phyloP scores from a whole-genome alignment of 345 rosid genomes.

The Lagerstroemia speciosa region DNA sequence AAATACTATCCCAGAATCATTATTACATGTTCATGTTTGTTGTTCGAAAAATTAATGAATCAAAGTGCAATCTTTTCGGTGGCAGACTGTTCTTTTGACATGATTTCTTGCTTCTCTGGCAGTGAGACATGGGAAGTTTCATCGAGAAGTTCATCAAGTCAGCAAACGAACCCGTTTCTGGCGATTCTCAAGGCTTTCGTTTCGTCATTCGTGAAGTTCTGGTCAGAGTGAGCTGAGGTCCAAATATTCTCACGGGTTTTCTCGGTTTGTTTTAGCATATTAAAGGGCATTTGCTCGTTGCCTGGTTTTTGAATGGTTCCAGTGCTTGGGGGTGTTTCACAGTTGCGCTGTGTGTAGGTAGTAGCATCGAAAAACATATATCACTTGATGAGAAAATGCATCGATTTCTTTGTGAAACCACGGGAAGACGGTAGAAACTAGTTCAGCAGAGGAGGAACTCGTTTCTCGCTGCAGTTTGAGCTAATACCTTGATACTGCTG shows the following conservation, averaged over 20 bases:
- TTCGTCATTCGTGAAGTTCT: slow-evolving; percentile 58
- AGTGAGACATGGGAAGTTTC: slow-evolving; percentile 74
- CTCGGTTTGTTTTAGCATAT: neutral
- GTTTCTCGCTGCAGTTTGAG: neutral
- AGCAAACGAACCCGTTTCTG: slow-evolving; percentile 38
- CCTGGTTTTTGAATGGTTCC: neutral
- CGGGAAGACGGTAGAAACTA: neutral
- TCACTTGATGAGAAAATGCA: neutral
- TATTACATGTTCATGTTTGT: neutral
- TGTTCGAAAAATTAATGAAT: neutral
- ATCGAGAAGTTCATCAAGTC: slow-evolving; percentile 20
- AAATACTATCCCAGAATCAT: neutral
- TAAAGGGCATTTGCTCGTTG: neutral
- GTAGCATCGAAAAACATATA: neutral
- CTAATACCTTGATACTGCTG: neutral
- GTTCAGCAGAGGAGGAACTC: neutral
- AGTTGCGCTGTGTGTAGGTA: neutral
- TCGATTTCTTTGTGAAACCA: neutral
- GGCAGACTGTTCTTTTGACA: neutral
- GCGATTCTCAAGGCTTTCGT: slow-evolving; percentile 45
- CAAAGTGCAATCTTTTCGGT: neutral
- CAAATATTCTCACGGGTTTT: neutral
- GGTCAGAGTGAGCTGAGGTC: slow-evolving; percentile 40
- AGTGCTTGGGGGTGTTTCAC: neutral
- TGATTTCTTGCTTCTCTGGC: slow-evolving; percentile 15